phyloP scores from a whole-genome alignment of 129 eudicot genomes.

The Erigeron canadensis region DNA sequence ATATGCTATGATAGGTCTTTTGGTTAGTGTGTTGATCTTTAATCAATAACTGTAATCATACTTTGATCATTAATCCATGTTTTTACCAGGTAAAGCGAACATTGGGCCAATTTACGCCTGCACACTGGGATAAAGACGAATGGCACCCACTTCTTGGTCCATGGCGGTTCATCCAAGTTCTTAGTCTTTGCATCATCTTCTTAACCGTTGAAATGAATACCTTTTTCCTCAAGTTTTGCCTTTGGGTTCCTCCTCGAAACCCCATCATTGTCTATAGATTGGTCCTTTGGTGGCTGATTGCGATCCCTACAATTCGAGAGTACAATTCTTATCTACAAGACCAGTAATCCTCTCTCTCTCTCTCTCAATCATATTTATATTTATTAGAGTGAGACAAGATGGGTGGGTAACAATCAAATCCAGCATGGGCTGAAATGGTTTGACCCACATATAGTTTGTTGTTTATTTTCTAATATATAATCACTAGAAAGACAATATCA shows the following conservation, averaged over 20 bases:
- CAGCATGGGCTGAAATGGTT: not conserved
- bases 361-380: constrained; percentile 7
- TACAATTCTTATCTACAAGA: constrained; percentile 93
- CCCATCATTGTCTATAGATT: constrained; percentile 77
- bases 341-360: constrained; percentile 48
- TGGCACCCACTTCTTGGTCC: constrained; percentile 99
- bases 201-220: constrained; percentile 94
- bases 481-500: not conserved
- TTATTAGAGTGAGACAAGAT: not conserved
- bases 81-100: constrained; percentile 78
- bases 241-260: constrained; percentile 97
- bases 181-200: constrained; percentile 76
- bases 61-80: constrained; percentile 1
- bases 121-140: constrained; percentile 98
- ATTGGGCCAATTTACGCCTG: constrained; percentile 94
- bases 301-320: constrained; percentile 94
- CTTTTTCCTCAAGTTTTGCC: constrained; percentile 90
- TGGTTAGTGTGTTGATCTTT: not conserved
- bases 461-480: not conserved
- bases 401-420: not conserved
- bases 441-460: not conserved
- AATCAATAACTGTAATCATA: not conserved
- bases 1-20: constrained; percentile 6
- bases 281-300: constrained; percentile 96
- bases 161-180: constrained; percentile 90